Evolutionary conservation across 352 stramenopile species (phyloP), one percentile per base, ranked within the genome.

Genomic region (Globisporangium polare): DNA sequence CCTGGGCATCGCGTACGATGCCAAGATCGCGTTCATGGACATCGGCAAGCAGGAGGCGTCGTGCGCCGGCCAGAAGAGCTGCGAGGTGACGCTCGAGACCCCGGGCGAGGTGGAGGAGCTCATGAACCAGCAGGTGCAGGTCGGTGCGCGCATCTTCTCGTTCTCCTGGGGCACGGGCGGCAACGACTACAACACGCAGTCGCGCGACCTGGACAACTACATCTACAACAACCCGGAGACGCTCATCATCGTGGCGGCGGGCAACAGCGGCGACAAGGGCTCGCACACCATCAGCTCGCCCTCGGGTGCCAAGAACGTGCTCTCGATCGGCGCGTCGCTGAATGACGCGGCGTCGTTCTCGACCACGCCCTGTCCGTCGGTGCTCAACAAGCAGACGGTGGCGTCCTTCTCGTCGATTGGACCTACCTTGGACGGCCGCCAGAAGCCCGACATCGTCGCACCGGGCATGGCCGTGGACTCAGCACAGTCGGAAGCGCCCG

Each of bases 381-480:
- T 91, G 18, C 86, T 90, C 39, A 94, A 94, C 53, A 72, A 89
- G 24, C 66, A 70, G 46, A 86, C 87, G 1, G 74, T 97, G 1
- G 87, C 88, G 15, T 89, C 76, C 8, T 97, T 97, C 65, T 95
- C 83, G 22, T 94, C 83, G 24, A 71, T 72, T 9, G 90, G 89
- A 0, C 89, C 89, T 2, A 97, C 89, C 3, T 76, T 75, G 2
- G 88, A 97, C 65, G 80, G 80, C 5, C 76, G 89, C 22, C 67
- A 95, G 49, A 97, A 97, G 66, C 90, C 90, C 18, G 90, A 97
- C 41, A 68, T 97, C 12, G 78, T 96, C 8, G 87, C 85, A 2
- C 90, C 90, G 0, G 90, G 90, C 26, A 93, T 95, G 77, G 74
- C 78, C 15, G 60, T 96, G 8, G 71, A 78, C 26, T 96, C 88